Percentiles rank a stretch among this genome's conserved stretches.
Conservation (phyloP, 2,329 filamentous ascomycete genomes). For the Ophiostoma montium region DNA sequence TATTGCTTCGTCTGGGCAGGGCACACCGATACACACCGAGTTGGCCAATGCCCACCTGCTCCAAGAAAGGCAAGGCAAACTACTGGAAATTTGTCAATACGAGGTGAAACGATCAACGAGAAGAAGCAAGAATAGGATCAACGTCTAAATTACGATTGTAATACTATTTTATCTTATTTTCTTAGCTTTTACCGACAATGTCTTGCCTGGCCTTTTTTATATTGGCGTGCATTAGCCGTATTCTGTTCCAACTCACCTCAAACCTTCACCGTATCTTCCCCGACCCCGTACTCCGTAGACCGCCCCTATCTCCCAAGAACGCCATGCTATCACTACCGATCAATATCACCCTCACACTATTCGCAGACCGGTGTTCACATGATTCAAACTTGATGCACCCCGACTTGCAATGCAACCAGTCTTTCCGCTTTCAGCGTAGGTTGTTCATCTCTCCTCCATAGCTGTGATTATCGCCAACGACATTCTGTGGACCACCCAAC, state of each 20-base stretch:
- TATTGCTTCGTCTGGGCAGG: background rate
- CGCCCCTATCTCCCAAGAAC: too few relatives aligned
- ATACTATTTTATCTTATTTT: too few relatives aligned
- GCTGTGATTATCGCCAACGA: background rate
- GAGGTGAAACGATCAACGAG: background rate
- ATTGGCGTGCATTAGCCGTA: too few relatives aligned
- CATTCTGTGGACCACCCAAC: too few relatives aligned
- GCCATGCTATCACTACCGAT: too few relatives aligned
- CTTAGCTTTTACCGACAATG: too few relatives aligned
- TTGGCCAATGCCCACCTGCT: background rate
- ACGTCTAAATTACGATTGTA: too few relatives aligned
- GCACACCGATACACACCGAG: background rate
- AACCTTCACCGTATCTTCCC: too few relatives aligned
- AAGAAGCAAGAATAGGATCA: background rate
- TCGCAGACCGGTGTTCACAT: slow-evolving; percentile 3
- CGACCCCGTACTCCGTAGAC: too few relatives aligned
- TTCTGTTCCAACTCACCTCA: too few relatives aligned
- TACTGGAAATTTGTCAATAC: background rate
- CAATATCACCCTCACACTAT: too few relatives aligned
- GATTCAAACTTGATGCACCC: slow-evolving; percentile 5
- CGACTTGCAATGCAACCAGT: background rate
- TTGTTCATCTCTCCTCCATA: background rate
- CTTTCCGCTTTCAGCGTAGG: background rate
- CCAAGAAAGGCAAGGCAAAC: background rate
- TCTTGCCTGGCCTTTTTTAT: too few relatives aligned